Percentiles rank a stretch among this genome's conserved stretches.
Conservation (phyloP, 345 rosid species). For the Camelina hispida region DNA sequence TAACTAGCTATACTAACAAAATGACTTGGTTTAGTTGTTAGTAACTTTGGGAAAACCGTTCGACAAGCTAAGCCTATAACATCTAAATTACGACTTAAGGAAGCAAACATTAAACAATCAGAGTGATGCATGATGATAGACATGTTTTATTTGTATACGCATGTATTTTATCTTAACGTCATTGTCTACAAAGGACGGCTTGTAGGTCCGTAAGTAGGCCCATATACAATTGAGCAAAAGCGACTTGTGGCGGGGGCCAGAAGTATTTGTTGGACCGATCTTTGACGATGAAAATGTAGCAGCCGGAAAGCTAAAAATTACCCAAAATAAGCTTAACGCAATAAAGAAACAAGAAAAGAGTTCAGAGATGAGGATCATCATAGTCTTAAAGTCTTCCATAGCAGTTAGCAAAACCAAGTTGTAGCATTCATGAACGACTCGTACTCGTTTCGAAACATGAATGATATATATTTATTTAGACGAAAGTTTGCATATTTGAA, state of each 20-base stretch:
- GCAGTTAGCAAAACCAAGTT: neutral
- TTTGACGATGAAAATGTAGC: conserved; percentile 24
- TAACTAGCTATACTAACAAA: neutral
- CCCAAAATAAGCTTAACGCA: conserved; percentile 7
- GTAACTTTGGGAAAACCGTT: neutral
- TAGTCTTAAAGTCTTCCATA: too few species aligned
- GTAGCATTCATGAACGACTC: neutral
- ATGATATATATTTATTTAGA: neutral
- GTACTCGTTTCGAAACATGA: too few species aligned
- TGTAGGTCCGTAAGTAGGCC: conserved; percentile 13
- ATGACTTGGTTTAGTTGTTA: neutral
- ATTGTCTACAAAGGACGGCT: conserved; percentile 26
- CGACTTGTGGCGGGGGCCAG: conserved; percentile 1
- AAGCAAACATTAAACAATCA: neutral
- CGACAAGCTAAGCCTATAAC: conserved; percentile 2
- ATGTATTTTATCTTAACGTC: conserved; percentile 16
- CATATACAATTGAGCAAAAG: conserved; percentile 16
- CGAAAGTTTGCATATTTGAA: neutral
- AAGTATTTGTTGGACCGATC: conserved; percentile 21
- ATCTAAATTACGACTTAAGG: neutral
- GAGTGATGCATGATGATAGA: neutral
- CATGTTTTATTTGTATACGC: conserved; percentile 14
- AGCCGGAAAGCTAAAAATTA: conserved; percentile 4
- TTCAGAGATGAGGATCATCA: too few species aligned
- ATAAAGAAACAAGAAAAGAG: neutral